These are phyloP conservation scores for Xylariales sp. DNA, from an alignment of 2,329 filamentous ascomycete genomes.

Conservation along the genomic window DNA sequence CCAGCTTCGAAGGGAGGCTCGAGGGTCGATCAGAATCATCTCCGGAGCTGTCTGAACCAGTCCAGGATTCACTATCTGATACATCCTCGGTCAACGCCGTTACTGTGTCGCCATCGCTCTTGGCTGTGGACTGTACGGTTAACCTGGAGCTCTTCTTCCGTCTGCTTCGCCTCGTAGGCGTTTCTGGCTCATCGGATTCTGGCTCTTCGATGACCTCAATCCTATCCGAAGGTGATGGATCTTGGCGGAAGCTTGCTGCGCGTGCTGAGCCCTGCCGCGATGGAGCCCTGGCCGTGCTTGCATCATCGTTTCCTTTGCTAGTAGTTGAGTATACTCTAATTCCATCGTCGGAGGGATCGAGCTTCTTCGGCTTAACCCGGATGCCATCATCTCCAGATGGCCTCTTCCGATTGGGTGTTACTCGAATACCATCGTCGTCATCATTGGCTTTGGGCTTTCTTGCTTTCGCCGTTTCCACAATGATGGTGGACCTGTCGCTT, in stretches of 20 bases:
- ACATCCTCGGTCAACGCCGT: conserved; percentile 23
- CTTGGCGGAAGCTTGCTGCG: conserved; percentile 14
- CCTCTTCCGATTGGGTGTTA: conserved; percentile 28
- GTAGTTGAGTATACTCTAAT: conserved; percentile 24
- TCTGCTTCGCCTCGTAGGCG: conserved; percentile 32
- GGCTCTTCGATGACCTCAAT: conserved; percentile 30
- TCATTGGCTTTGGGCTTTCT: conserved; percentile 15
- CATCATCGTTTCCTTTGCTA: conserved; percentile 17
- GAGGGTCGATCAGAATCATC: conserved; percentile 30
- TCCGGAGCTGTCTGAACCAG: conserved; percentile 29
- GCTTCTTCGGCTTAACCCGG: conserved; percentile 18
- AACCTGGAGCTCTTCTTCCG: conserved; percentile 17
- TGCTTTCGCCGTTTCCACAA: conserved; percentile 12
- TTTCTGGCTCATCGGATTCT: conserved; percentile 28
- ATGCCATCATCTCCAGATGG: conserved; percentile 20
- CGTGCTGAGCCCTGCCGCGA: conserved; percentile 22
- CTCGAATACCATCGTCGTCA: conserved; percentile 24
- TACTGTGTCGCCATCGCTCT: conserved; percentile 17
- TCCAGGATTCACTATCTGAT: conserved; percentile 27
- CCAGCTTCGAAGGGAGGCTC: conserved; percentile 44
- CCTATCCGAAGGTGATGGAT: conserved; percentile 20
- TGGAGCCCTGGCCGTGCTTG: conserved; percentile 20
- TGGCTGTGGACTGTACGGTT: conserved; percentile 17
- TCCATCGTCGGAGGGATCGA: conserved; percentile 27
- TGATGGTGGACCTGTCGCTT: conserved; percentile 14